A percentile compares a stretch with the other conserved stretches of the same genome.
Evolutionary conservation across 2,329 filamentous ascomycete species (phyloP).

Genomic region (Helminthosporium solani): DNA sequence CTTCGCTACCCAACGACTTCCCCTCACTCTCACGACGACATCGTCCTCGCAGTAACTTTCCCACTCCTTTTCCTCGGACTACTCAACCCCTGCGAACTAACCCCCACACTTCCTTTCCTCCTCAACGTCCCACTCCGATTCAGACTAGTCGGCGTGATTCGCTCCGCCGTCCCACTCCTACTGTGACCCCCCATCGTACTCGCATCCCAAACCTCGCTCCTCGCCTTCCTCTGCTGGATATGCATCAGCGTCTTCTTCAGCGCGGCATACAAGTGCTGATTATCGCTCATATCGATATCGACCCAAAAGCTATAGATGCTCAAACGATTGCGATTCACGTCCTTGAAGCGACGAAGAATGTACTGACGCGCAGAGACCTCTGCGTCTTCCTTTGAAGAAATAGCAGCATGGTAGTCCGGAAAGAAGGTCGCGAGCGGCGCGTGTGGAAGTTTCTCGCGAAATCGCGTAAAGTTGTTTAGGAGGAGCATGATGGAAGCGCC

Average conservation of each 20-base stretch:
- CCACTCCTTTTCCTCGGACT: neutral
- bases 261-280: conserved; percentile 36
- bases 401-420: conserved; percentile 24
- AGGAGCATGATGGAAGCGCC: conserved; percentile 34
- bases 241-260: conserved; percentile 38
- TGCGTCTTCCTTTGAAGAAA: conserved; percentile 10
- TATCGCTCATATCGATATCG: conserved; percentile 39
- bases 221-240: conserved; percentile 33
- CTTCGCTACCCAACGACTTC: neutral
- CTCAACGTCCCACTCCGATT: neutral
- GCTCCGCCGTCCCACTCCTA: neutral
- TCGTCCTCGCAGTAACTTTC: neutral
- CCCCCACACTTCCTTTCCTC: neutral
- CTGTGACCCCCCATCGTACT: conserved; percentile 1
- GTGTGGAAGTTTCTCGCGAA: conserved; percentile 33
- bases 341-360: conserved; percentile 34
- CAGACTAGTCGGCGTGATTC: neutral
- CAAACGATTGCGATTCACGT: conserved; percentile 30
- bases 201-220: conserved; percentile 28
- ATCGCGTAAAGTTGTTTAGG: conserved; percentile 40
- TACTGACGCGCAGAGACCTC: conserved; percentile 34
- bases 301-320: conserved; percentile 42
- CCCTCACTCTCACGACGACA: neutral
- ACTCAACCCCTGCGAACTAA: neutral
- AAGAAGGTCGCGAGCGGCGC: conserved; percentile 33